Base-by-base conservation (phyloP, 176 grass and related monocot genomes). In the Aegilops bicornis region DNA sequence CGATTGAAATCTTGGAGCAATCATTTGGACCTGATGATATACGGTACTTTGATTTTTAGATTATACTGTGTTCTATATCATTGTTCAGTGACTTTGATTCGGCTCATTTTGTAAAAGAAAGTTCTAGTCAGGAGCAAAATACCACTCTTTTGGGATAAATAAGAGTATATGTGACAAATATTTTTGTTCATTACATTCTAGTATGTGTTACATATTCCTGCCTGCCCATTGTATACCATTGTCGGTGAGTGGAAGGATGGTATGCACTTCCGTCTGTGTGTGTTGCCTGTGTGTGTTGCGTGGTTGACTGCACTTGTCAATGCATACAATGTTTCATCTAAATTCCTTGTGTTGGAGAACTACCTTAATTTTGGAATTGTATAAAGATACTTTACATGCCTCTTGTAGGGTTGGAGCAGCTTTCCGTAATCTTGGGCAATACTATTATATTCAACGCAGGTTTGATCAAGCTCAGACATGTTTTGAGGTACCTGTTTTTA, bases 1-100 rank as follows among this genome's bases (percentile, higher is more conserved):
- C 93, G 81, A 84, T 98, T 92, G 91, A 86, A 62, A 98, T 96
- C 54, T 82, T 98, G 37, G 92, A 98, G 85, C 92, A 94, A 69
- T 92, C 96, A 66, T 92, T 92, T 94, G 92, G 88, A 82, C 20
- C 84, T 42, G 70, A 94, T 88, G 96, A 96, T 89, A 85, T 98
- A 82, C 78, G 96, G 96, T 95, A 89, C 67, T 48, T 79, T 84
- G 19, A 74, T 66, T 70, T 72, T 15, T 48, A 78, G 1, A 24
- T 14, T 69, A n/a, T 8, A 54, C 27, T 82, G 33, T 40, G n/a
- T 48, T 84, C 19, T 69, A 6, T 2, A 8, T 42, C 77, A 79
- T 81, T 6, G 17, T 79, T 78, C 43, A 64, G 67, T 36, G 17
- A 35, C 31, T 36, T 69, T n/a, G 15, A 69, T 77, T 84, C 3